These are phyloP conservation scores for Xylariaceae sp. DNA, from an alignment of 2,329 filamentous ascomycete species.

Conservation along the genomic window DNA sequence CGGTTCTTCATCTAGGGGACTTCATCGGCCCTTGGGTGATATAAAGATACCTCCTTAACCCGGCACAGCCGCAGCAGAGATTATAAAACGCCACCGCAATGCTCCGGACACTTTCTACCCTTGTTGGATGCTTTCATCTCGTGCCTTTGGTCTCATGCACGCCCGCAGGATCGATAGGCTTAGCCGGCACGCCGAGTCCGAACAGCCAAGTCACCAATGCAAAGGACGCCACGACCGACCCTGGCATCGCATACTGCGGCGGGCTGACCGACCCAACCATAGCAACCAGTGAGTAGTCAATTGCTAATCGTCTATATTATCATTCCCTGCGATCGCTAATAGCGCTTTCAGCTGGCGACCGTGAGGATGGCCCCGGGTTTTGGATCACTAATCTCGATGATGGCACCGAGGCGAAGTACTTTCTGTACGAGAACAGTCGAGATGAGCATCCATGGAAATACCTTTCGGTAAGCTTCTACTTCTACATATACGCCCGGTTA, in stretches of 20 bases:
- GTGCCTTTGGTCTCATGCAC: neutral
- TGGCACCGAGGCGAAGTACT: constrained; percentile 22
- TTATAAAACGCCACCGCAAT: neutral
- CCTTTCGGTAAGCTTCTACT: constrained; percentile 18
- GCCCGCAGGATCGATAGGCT: neutral
- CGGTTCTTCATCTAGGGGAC: neutral
- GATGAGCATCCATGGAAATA: constrained; percentile 31
- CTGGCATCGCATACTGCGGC: constrained; percentile 14
- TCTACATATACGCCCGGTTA: neutral
- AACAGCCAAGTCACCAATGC: neutral
- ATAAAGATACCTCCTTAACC: neutral
- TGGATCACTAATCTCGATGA: constrained; percentile 26
- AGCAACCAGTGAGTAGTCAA: constrained; percentile 14
- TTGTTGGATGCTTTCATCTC: neutral
- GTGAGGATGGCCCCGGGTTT: constrained; percentile 24
- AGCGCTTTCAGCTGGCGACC: constrained; percentile 15
- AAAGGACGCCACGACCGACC: neutral
- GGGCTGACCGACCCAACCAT: constrained; percentile 5
- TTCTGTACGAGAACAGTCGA: constrained; percentile 28
- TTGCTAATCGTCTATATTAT: no score
- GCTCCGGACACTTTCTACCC: neutral
- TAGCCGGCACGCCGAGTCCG: neutral
- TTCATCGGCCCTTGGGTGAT: neutral
- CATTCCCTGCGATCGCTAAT: neutral
- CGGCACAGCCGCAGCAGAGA: neutral